Evolutionary conservation across 1,284 basidiomycete genomes (phyloP), one percentile per base, ranked within the genome.

Genomic region (Trichosporon inkin): DNA sequence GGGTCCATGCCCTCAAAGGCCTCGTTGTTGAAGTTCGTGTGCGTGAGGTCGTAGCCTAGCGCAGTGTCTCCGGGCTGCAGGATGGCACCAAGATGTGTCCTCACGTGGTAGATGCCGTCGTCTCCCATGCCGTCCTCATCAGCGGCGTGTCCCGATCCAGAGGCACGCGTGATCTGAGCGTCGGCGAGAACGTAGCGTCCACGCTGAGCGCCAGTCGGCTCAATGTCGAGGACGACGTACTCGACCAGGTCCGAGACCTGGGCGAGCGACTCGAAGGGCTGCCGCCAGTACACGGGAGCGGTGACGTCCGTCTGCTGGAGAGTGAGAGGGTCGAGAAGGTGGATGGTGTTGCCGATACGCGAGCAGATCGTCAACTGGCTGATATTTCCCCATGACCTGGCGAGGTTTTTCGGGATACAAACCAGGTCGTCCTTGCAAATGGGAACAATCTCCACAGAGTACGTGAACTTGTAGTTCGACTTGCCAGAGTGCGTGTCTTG

Each of bases 341-440:
- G 92, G 61, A 99, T 80, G 3, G 91, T 88, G 78, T 91, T 95
- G 58, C 92, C 93, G 55, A 99, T 86, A 60, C 95, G 90, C 20
- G 86, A 86, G 79, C 94, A 97, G 59, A 99, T 75, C 10, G 88
- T 87, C 37, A 99, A 81, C 10, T 90, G 93, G 53, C 78, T 85
- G 75, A 99, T 95, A 81, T 94, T 96, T 70, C 88, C 86, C 63
- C 96, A 82, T 34, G 84, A 80, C 22, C 88, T 86, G 0, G 95
- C 93, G 67, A 88, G 85, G 71, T 89, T 89, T 19, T 81, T 80
- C 3, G 94, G 92, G 39, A 99, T 82, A 75, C 90, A 93, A 36
- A 98, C 89, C 39, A 99, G 85, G 76, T 99, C 95, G 76, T 99
- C 95, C 78, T 98, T 98, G 82, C 95, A 99, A 63, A 99, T 86